Evolutionary conservation across 495 filamentous ascomycete genomes (phyloP).

Genomic region (Annulohypoxylon bovei): DNA sequence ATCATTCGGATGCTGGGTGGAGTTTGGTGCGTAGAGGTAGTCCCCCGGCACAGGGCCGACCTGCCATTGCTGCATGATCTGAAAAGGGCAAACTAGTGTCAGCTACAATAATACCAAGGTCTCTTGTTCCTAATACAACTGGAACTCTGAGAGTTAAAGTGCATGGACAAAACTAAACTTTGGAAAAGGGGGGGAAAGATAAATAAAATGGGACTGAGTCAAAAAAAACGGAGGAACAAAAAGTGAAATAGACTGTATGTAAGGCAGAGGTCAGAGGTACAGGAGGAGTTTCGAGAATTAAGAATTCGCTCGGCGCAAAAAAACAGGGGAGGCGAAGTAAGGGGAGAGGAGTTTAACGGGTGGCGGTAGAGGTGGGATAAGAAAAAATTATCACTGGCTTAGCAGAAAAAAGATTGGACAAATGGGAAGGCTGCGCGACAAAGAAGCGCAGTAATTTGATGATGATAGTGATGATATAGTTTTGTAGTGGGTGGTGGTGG

Average conservation of each 20-base stretch:
- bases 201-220: slow-evolving; percentile 31
- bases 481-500: slow-evolving; percentile 9
- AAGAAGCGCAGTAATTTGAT: slow-evolving; percentile 19
- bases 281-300: slow-evolving; percentile 15
- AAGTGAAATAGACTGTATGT: slow-evolving; percentile 6
- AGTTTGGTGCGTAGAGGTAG: slow-evolving; percentile 56
- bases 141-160: slow-evolving; percentile 18
- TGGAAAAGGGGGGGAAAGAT: slow-evolving; percentile 6
- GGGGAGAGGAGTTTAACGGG: slow-evolving; percentile 15
- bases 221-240: slow-evolving; percentile 28
- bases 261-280: slow-evolving; percentile 29
- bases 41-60: slow-evolving; percentile 57
- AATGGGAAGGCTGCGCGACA: slow-evolving; percentile 18
- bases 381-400: slow-evolving; percentile 37
- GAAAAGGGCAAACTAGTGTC: slow-evolving; percentile 47
- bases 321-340: slow-evolving; percentile 36
- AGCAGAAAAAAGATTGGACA: slow-evolving; percentile 4
- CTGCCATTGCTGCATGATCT: slow-evolving; percentile 65
- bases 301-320: slow-evolving; percentile 25
- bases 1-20: slow-evolving; percentile 59
- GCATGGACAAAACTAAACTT: slow-evolving; percentile 28
- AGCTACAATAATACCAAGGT: slow-evolving; percentile 39
- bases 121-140: slow-evolving; percentile 41
- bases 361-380: slow-evolving; percentile 29
- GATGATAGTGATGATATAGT: background rate